phyloP scores from a whole-genome alignment of 805 yeast genomes.

The Zygoascus bituminiphila region DNA sequence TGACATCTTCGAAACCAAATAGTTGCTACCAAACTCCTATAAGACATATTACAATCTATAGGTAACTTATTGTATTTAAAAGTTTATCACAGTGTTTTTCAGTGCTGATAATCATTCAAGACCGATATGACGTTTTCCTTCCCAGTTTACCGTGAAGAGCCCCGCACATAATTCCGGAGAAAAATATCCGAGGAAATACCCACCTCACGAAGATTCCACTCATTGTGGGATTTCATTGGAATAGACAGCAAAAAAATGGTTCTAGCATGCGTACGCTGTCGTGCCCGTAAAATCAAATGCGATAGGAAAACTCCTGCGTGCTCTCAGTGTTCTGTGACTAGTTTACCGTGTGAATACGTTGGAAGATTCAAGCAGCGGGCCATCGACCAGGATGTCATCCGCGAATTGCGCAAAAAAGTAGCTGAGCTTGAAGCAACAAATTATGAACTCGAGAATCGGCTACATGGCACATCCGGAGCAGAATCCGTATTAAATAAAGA shows the following conservation, averaged over 20 bases:
- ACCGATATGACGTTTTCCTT: no score
- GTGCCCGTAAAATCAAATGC: slow-evolving; percentile 5
- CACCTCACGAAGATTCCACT: no score
- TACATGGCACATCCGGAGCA: neutral
- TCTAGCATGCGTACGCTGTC: slow-evolving; percentile 3
- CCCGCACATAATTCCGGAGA: no score
- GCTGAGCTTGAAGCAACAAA: neutral
- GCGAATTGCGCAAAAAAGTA: neutral
- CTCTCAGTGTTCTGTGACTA: neutral
- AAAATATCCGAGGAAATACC: neutral
- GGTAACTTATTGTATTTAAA: no score
- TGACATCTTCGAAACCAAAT: no score
- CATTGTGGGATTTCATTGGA: no score
- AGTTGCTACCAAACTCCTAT: no score
- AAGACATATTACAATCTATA: no score
- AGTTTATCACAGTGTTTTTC: no score
- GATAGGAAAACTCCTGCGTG: slow-evolving; percentile 2
- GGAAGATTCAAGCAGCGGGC: neutral
- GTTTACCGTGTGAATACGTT: neutral
- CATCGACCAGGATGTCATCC: neutral
- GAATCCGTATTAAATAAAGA: neutral
- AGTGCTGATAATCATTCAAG: no score
- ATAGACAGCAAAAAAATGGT: neutral
- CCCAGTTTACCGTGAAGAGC: no score
- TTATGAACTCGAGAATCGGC: neutral